phyloP scores from a whole-genome alignment of 1,139 yeast genomes.

The Saccharomycopsis hybrid region DNA sequence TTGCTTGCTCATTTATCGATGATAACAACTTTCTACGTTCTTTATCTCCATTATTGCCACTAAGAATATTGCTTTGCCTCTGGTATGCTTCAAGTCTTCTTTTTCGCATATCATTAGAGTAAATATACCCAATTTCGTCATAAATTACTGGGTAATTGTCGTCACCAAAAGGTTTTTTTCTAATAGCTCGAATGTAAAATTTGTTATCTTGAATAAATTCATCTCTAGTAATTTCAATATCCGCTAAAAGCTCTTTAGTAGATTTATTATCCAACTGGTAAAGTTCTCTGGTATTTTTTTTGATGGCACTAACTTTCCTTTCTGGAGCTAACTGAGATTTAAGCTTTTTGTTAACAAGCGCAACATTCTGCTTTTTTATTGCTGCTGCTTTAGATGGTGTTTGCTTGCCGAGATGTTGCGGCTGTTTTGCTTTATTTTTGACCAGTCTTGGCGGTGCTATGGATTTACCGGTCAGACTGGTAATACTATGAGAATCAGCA shows the following conservation, averaged over 20 bases:
- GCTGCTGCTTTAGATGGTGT: constrained; percentile 4
- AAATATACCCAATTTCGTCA: constrained; percentile 31
- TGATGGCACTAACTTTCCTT: constrained; percentile 21
- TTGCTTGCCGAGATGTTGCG: neutral
- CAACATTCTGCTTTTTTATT: neutral
- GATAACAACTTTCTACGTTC: too few relatives aligned
- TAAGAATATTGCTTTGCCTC: too few relatives aligned
- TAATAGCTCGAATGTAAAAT: constrained; percentile 36
- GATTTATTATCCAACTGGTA: constrained; percentile 8
- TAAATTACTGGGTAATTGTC: constrained; percentile 53
- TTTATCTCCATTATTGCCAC: too few relatives aligned
- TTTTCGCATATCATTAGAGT: constrained; percentile 13
- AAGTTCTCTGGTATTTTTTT: constrained; percentile 21
- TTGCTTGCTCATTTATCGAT: too few relatives aligned
- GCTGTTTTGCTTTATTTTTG: neutral
- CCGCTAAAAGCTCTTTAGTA: constrained; percentile 12
- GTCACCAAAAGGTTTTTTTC: constrained; percentile 45
- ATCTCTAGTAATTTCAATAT: constrained; percentile 23
- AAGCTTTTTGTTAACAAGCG: constrained; percentile 2
- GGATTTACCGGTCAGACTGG: neutral
- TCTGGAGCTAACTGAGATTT: constrained; percentile 15
- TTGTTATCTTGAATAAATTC: constrained; percentile 38
- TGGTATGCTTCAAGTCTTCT: constrained; percentile 15
- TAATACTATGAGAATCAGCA: neutral
- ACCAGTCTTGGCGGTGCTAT: neutral